A percentile compares a stretch with the other conserved stretches of the same genome.
phyloP scores from a whole-genome alignment of 2,329 filamentous ascomycete species.

The Ophiostoma triangulosporum region DNA sequence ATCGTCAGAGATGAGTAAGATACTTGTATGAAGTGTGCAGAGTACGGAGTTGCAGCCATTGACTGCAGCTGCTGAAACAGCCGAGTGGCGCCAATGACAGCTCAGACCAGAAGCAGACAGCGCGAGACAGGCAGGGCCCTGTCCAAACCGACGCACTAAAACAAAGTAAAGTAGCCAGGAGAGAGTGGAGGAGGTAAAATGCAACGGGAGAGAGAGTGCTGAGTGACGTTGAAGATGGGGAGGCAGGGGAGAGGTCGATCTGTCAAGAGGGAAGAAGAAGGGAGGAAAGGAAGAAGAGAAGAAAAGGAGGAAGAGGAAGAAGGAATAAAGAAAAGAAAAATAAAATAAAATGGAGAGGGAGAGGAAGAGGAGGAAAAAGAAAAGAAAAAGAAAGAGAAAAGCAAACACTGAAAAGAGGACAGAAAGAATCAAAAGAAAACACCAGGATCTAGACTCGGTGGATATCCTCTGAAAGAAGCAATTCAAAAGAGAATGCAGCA shows the following conservation, averaged over 20 bases:
- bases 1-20: background rate
- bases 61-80: constrained; percentile 20
- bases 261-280: background rate
- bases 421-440: background rate
- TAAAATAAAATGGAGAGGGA: background rate
- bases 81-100: constrained; percentile 17
- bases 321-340: background rate
- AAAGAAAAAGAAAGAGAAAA: no score
- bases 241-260: background rate
- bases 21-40: background rate
- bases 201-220: constrained; percentile 2
- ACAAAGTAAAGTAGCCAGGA: constrained; percentile 6
- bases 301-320: background rate
- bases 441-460: no score
- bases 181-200: constrained; percentile 1
- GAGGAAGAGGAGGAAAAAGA: no score
- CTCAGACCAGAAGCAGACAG: background rate
- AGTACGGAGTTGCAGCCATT: background rate
- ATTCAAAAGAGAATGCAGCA: background rate
- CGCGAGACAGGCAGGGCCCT: constrained; percentile 11
- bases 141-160: background rate
- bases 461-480: background rate
- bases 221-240: constrained; percentile 5
- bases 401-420: no score
- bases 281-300: background rate